These are phyloP conservation scores for Fusarium acutatum DNA, from an alignment of 2,329 filamentous ascomycete species.

Conservation along the genomic window DNA sequence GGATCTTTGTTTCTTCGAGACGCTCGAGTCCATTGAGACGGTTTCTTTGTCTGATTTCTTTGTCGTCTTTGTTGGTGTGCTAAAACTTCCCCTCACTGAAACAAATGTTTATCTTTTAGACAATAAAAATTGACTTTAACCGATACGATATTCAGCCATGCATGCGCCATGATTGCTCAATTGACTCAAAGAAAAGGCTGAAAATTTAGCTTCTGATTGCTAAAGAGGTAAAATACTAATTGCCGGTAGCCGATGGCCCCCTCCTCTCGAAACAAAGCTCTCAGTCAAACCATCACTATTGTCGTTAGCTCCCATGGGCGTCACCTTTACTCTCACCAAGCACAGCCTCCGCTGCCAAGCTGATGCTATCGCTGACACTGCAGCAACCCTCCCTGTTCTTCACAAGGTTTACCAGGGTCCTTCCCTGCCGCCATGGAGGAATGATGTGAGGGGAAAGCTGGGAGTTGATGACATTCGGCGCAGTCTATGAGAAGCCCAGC, in stretches of 20 bases:
- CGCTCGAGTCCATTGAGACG: slow-evolving; percentile 1
- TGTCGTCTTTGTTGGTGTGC: background rate
- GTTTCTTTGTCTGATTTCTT: slow-evolving; percentile 10
- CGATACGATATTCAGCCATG: slow-evolving; percentile 8
- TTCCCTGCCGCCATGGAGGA: slow-evolving; percentile 27
- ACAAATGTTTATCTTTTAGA: slow-evolving; percentile 7
- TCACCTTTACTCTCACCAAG: slow-evolving; percentile 5
- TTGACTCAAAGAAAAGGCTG: slow-evolving; percentile 9
- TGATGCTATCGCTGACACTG: slow-evolving; percentile 40
- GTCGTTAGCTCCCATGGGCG: slow-evolving; percentile 5
- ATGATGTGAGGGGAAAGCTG: slow-evolving; percentile 8
- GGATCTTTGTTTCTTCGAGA: slow-evolving; percentile 17
- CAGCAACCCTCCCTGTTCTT: slow-evolving; percentile 24
- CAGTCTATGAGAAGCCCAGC: background rate
- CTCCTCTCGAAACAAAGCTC: slow-evolving; percentile 42
- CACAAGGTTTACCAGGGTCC: slow-evolving; percentile 25
- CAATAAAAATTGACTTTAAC: slow-evolving; percentile 27
- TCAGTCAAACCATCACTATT: slow-evolving; percentile 17
- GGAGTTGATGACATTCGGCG: background rate
- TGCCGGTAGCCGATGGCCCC: slow-evolving; percentile 35
- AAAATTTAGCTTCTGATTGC: slow-evolving; percentile 18
- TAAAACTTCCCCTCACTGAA: slow-evolving; percentile 1
- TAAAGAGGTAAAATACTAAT: background rate
- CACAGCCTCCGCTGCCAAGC: slow-evolving; percentile 40
- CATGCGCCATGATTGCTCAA: slow-evolving; percentile 11